Conservation (phyloP, 2,329 filamentous ascomycete genomes). For the Botrytis elliptica region DNA sequence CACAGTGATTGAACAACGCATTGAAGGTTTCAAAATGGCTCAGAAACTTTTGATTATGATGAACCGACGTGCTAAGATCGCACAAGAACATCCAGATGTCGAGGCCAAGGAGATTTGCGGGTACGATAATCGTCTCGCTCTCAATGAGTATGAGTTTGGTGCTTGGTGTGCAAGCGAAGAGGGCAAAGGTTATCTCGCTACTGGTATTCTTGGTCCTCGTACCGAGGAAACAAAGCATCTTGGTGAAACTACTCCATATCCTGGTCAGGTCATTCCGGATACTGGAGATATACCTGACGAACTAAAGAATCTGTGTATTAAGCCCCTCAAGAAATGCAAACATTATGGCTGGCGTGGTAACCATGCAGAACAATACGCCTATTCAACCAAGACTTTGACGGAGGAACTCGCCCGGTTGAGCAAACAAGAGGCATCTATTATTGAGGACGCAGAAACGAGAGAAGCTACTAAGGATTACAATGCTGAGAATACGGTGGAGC, state of each 20-base stretch:
- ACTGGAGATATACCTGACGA: conserved; percentile 24
- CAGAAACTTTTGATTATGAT: conserved; percentile 34
- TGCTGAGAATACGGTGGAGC: conserved; percentile 31
- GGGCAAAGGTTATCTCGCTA: conserved; percentile 31
- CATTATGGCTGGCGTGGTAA: conserved; percentile 34
- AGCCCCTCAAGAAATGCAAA: conserved; percentile 31
- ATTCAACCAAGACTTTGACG: conserved; percentile 24
- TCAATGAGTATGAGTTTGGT: conserved; percentile 36
- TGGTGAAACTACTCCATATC: conserved; percentile 24
- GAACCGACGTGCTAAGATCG: conserved; percentile 30
- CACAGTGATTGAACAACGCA: conserved; percentile 25
- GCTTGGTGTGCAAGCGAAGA: conserved; percentile 33
- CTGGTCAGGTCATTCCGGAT: conserved; percentile 26
- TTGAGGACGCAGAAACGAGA: conserved; percentile 36
- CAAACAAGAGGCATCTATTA: conserved; percentile 30
- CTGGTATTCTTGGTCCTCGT: conserved; percentile 34
- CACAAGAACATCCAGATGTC: conserved; percentile 27
- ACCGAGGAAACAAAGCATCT: conserved; percentile 31
- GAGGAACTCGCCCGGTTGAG: conserved; percentile 29
- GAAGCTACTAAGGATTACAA: conserved; percentile 36
- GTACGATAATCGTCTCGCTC: conserved; percentile 37
- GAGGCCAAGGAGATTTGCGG: conserved; percentile 35
- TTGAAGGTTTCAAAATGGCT: conserved; percentile 28
- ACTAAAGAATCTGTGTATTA: conserved; percentile 35
- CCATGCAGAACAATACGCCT: conserved; percentile 30